These are phyloP conservation scores for Phytopythium vexans DNA, from an alignment of 352 stramenopile species.

Conservation along the genomic window DNA sequence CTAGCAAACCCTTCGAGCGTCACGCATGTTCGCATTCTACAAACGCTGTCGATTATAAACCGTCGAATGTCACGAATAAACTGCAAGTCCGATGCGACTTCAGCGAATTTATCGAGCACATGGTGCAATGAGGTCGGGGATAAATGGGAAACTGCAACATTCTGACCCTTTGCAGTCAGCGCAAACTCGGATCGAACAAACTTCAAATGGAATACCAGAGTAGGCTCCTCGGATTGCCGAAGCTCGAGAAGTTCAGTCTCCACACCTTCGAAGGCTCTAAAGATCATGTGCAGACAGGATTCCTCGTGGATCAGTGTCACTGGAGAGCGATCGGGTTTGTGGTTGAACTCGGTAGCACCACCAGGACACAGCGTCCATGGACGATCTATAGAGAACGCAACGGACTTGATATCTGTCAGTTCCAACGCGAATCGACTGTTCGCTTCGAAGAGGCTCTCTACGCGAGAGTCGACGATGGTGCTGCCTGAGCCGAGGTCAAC, in stretches of 20 bases:
- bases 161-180: constrained; percentile 17
- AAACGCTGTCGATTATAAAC: constrained; percentile 15
- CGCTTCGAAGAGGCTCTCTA: too few species aligned
- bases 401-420: neutral
- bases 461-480: too few species aligned
- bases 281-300: constrained; percentile 41
- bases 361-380: constrained; percentile 32
- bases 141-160: constrained; percentile 40
- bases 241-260: constrained; percentile 53
- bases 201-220: constrained; percentile 31
- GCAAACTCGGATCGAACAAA: constrained; percentile 21
- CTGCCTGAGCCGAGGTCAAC: neutral
- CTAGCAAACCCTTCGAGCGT: constrained; percentile 49
- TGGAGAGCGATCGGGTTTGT: constrained; percentile 2
- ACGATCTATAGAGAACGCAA: constrained; percentile 28
- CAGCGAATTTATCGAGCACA: constrained; percentile 27
- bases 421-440: too few species aligned
- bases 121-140: constrained; percentile 37
- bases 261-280: constrained; percentile 55
- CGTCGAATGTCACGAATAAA: constrained; percentile 39
- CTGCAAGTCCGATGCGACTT: constrained; percentile 42
- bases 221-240: constrained; percentile 2
- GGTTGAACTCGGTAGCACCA: constrained; percentile 11
- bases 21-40: constrained; percentile 16
- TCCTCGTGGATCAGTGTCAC: constrained; percentile 43